Percentiles rank a stretch among this genome's conserved stretches.
phyloP scores from a whole-genome alignment of 2,329 filamentous ascomycete species.

The Cladosporium cucumerinum region DNA sequence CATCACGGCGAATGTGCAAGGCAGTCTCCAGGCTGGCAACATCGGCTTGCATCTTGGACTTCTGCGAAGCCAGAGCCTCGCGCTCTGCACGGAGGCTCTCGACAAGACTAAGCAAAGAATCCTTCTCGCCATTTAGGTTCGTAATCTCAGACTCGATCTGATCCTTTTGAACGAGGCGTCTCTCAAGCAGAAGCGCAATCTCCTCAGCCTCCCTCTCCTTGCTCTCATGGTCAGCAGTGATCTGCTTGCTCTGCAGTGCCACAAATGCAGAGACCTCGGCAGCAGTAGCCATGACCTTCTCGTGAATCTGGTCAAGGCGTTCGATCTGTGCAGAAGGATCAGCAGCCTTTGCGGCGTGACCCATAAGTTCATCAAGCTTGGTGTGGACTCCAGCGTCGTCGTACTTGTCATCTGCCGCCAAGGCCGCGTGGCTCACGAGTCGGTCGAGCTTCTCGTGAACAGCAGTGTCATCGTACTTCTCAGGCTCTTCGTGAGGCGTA shows the following conservation, averaged over 20 bases:
- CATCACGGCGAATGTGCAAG: conserved; percentile 80
- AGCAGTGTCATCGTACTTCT: conserved; percentile 58
- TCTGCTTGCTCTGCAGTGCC: conserved; percentile 68
- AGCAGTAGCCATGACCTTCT: conserved; percentile 80
- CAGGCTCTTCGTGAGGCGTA: conserved; percentile 36
- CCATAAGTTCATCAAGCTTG: conserved; percentile 54
- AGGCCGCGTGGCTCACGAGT: conserved; percentile 53
- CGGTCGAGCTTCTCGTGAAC: conserved; percentile 47
- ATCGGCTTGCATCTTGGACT: conserved; percentile 75
- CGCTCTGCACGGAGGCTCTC: conserved; percentile 63
- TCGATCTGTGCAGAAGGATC: conserved; percentile 73
- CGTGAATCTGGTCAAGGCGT: conserved; percentile 82
- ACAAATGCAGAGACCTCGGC: conserved; percentile 82
- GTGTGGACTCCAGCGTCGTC: conserved; percentile 52
- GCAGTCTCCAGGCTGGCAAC: conserved; percentile 90
- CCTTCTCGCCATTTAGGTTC: conserved; percentile 45
- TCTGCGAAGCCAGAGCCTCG: conserved; percentile 73
- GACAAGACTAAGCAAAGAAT: conserved; percentile 51
- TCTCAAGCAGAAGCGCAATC: conserved; percentile 75
- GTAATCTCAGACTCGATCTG: conserved; percentile 50
- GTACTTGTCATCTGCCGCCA: conserved; percentile 56
- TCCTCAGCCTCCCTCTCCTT: conserved; percentile 78
- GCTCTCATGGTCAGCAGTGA: conserved; percentile 72
- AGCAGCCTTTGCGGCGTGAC: conserved; percentile 62
- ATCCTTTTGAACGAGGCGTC: conserved; percentile 64